Percentiles rank a stretch among this genome's conserved stretches.
Conservation (phyloP, 2,329 filamentous ascomycete species). For the Mollisia scopiformis region DNA sequence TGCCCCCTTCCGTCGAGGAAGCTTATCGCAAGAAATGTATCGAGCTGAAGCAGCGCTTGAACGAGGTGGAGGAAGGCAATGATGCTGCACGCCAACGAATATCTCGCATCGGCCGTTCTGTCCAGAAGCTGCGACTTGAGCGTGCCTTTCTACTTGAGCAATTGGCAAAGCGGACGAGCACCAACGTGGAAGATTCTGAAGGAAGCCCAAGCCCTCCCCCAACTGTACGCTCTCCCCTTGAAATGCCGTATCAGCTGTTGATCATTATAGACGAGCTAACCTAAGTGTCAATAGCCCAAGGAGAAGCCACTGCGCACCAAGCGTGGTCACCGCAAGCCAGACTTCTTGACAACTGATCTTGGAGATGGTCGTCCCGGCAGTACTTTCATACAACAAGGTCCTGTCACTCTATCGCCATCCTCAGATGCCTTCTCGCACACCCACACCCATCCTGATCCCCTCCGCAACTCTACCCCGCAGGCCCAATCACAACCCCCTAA, state of each 20-base stretch:
- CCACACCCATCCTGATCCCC: conserved; percentile 44
- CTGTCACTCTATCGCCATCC: conserved; percentile 50
- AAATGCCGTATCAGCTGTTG: conserved; percentile 22
- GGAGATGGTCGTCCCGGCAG: conserved; percentile 44
- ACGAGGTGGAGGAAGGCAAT: conserved; percentile 90
- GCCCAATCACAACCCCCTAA: conserved; percentile 20
- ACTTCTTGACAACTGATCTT: conserved; percentile 38
- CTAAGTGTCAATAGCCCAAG: conserved; percentile 59
- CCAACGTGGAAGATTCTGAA: conserved; percentile 77
- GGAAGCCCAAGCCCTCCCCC: conserved; percentile 79
- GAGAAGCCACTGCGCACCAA: conserved; percentile 78
- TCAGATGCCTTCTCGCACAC: conserved; percentile 58
- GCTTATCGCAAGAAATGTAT: conserved; percentile 97
- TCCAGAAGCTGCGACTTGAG: conserved; percentile 90
- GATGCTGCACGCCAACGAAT: conserved; percentile 81
- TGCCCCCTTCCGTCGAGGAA: conserved; percentile 90
- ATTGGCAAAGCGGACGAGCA: conserved; percentile 73
- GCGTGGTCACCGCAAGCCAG: conserved; percentile 68
- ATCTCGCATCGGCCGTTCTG: conserved; percentile 77
- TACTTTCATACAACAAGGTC: conserved; percentile 50
- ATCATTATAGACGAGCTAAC: conserved; percentile 28
- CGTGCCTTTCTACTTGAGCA: conserved; percentile 76
- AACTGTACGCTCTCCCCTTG: conserved; percentile 57
- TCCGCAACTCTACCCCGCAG: conserved; percentile 35
- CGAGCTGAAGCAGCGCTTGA: conserved; percentile 86